phyloP scores from a whole-genome alignment of 2,329 filamentous ascomycete species.

The Cryphonectria parasitica region DNA sequence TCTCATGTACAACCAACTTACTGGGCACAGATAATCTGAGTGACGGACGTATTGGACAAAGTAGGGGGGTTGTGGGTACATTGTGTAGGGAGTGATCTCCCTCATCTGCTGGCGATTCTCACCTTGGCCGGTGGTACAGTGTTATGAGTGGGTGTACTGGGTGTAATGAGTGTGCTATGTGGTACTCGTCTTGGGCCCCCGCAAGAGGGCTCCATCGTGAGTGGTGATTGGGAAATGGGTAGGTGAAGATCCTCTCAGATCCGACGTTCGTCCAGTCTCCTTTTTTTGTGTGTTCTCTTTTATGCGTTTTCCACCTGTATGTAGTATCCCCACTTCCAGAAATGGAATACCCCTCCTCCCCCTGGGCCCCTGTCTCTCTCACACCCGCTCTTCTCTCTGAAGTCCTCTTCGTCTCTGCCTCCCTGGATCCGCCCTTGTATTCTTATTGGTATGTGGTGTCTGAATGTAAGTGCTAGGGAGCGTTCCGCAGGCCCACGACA shows the following conservation, averaged over 20 bases:
- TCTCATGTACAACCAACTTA: conserved; percentile 21
- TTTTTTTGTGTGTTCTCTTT: conserved; percentile 3
- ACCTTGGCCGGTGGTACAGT: conserved; percentile 1
- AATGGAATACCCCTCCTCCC: conserved; percentile 25
- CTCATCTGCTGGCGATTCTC: not conserved
- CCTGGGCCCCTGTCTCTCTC: conserved; percentile 20
- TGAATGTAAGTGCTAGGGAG: conserved; percentile 2
- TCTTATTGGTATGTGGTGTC: conserved; percentile 12
- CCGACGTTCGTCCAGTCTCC: conserved; percentile 24
- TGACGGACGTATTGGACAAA: not conserved
- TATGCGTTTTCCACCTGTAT: not conserved
- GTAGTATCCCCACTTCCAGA: conserved; percentile 23
- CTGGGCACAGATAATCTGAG: not conserved
- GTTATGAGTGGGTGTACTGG: not conserved
- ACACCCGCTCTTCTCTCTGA: conserved; percentile 4
- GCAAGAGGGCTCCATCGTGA: not conserved
- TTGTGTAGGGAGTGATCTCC: not conserved
- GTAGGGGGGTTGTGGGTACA: conserved; percentile 1
- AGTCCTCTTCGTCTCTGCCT: conserved; percentile 7
- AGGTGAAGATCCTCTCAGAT: conserved; percentile 12
- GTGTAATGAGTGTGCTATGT: not conserved
- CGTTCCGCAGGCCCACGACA: not conserved
- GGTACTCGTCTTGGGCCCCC: not conserved
- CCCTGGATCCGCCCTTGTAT: conserved; percentile 18
- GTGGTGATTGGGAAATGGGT: conserved; percentile 7